Evolutionary conservation across 257 asterid species (phyloP).

Genomic region (Scutellaria galericulata): DNA sequence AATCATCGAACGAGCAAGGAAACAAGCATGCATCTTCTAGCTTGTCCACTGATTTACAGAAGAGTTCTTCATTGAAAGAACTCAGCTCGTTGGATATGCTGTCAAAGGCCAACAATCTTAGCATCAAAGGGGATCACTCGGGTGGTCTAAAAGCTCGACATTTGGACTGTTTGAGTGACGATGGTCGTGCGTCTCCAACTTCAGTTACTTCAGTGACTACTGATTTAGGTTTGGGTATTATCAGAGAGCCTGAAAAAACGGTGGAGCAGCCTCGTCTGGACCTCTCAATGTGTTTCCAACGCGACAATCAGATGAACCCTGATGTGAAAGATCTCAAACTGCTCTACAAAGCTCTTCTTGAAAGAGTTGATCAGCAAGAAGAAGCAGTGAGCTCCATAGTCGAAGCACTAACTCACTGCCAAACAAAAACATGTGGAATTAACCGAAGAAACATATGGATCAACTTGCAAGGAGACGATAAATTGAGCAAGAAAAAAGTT

Average conservation of each 20-base stretch:
- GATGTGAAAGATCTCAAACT: constrained; percentile 58
- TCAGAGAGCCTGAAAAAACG: constrained; percentile 41
- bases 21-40: constrained; percentile 40
- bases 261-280: constrained; percentile 24
- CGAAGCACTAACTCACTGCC: constrained; percentile 48
- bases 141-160: constrained; percentile 32
- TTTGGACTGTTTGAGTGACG: constrained; percentile 39
- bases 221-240: constrained; percentile 57
- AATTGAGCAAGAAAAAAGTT: constrained; percentile 64
- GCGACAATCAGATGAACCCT: constrained; percentile 23
- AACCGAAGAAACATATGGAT: constrained; percentile 70
- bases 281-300: constrained; percentile 35
- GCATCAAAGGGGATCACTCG: constrained; percentile 29
- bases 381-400: constrained; percentile 63
- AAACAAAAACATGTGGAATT: constrained; percentile 28
- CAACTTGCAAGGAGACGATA: constrained; percentile 66
- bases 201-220: constrained; percentile 68
- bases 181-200: constrained; percentile 53
- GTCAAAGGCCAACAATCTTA: constrained; percentile 36
- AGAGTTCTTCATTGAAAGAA: constrained; percentile 42
- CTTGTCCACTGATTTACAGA: constrained; percentile 42
- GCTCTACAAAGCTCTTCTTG: constrained; percentile 53
- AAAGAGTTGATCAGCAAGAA: constrained; percentile 66
- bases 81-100: constrained; percentile 39
- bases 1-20: constrained; percentile 45